Evolutionary conservation across 768 basidiomycete species (phyloP).

Genomic region (Chlorophyllum brunneum): DNA sequence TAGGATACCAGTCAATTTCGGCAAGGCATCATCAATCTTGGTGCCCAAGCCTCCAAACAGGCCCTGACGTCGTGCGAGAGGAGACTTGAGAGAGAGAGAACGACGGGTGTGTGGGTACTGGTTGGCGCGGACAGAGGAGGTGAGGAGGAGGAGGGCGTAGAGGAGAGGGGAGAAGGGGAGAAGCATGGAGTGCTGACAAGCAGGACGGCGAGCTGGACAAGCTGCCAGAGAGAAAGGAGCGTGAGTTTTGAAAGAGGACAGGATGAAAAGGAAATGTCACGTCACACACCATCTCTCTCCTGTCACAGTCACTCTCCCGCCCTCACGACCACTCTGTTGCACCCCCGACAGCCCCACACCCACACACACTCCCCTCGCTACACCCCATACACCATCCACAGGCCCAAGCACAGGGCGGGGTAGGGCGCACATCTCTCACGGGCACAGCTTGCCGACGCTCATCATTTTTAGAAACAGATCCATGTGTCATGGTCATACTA

Average conservation of each 20-base stretch:
- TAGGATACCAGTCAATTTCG: neutral
- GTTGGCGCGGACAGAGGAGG: slow-evolving; percentile 26
- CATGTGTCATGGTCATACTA: neutral
- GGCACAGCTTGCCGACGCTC: slow-evolving; percentile 2
- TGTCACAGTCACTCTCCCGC: no score
- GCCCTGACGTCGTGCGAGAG: slow-evolving; percentile 7
- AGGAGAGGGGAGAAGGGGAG: slow-evolving; percentile 25
- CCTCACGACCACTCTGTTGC: no score
- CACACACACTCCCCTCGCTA: neutral
- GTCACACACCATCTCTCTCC: slow-evolving; percentile 4
- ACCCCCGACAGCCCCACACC: slow-evolving; percentile 7
- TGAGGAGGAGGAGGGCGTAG: slow-evolving; percentile 24
- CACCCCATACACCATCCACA: neutral
- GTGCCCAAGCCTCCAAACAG: neutral
- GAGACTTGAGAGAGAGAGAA: no score
- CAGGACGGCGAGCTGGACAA: slow-evolving; percentile 22
- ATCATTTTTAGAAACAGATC: slow-evolving; percentile 2
- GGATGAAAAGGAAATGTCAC: slow-evolving; percentile 13
- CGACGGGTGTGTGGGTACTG: slow-evolving; percentile 41
- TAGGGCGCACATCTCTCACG: neutral
- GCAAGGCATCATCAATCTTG: no score
- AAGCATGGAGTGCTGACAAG: slow-evolving; percentile 24
- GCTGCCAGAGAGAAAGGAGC: slow-evolving; percentile 34
- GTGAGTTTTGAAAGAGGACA: slow-evolving; percentile 22
- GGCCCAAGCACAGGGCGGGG: no score